A percentile compares a stretch with the other conserved stretches of the same genome.
phyloP scores from a whole-genome alignment of 306 rosid genomes.

The Neltuma alba region DNA sequence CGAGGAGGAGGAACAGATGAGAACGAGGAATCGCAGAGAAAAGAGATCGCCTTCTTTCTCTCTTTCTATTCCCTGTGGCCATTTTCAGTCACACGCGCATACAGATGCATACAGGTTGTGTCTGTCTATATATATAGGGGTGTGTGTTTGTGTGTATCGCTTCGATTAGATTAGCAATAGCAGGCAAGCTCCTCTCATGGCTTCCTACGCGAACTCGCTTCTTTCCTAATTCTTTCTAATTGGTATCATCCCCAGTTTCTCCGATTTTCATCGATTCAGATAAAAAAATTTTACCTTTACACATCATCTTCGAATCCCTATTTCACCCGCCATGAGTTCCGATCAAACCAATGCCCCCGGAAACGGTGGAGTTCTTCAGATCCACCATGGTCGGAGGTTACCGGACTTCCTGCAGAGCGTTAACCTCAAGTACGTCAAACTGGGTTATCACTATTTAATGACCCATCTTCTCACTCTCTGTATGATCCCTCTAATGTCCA shows the following conservation, averaged over 20 bases:
- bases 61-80: not conserved
- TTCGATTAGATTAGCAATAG: not conserved
- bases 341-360: not conserved
- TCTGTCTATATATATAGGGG: no score
- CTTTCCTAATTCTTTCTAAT: not conserved
- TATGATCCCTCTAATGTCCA: slow-evolving; percentile 53
- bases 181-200: not conserved
- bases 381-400: slow-evolving; percentile 48
- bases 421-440: slow-evolving; percentile 61
- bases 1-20: no score
- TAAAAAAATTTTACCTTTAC: not conserved
- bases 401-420: slow-evolving; percentile 62
- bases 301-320: not conserved
- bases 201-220: not conserved
- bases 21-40: not conserved
- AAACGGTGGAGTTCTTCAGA: slow-evolving; percentile 43
- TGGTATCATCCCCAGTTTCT: not conserved
- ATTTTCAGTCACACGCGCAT: not conserved
- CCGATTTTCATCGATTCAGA: not conserved
- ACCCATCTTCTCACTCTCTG: slow-evolving; percentile 52
- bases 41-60: not conserved
- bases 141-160: not conserved
- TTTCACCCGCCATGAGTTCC: slow-evolving; percentile 39
- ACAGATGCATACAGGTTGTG: not conserved
- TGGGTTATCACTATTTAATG: slow-evolving; percentile 58